phyloP scores from a whole-genome alignment of 768 basidiomycete genomes.

The Mycena vulgaris region DNA sequence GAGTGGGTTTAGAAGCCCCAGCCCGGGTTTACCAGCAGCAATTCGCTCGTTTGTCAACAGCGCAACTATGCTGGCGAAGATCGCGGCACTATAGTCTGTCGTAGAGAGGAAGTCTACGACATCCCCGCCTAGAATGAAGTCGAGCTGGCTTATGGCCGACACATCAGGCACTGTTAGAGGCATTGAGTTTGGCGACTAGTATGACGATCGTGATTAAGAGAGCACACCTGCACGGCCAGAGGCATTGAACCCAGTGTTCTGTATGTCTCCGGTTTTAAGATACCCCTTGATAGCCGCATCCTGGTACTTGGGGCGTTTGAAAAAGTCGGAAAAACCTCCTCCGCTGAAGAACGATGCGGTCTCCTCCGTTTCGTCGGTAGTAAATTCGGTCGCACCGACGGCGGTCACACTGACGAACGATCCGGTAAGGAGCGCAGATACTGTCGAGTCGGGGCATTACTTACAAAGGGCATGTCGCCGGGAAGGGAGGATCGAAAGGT shows the following conservation, averaged over 20 bases:
- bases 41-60: constrained; percentile 6
- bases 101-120: neutral
- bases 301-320: constrained; percentile 8
- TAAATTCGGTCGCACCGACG: constrained; percentile 15
- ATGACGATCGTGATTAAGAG: neutral
- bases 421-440: neutral
- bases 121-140: neutral
- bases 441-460: neutral
- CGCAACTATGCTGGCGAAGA: constrained; percentile 17
- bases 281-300: neutral
- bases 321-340: neutral
- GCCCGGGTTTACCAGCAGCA: neutral
- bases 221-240: constrained; percentile 10
- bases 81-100: neutral
- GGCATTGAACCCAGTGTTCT: neutral
- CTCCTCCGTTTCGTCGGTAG: neutral
- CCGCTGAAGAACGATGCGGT: neutral
- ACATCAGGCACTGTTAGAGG: neutral
- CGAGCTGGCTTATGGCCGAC: neutral
- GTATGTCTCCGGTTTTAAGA: neutral
- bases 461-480: constrained; percentile 12
- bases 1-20: constrained; percentile 13
- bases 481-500: constrained; percentile 2
- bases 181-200: too few species aligned
- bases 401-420: neutral